Base-by-base conservation (phyloP, 176 grass and related monocot species). In the Oryza brachyantha region DNA sequence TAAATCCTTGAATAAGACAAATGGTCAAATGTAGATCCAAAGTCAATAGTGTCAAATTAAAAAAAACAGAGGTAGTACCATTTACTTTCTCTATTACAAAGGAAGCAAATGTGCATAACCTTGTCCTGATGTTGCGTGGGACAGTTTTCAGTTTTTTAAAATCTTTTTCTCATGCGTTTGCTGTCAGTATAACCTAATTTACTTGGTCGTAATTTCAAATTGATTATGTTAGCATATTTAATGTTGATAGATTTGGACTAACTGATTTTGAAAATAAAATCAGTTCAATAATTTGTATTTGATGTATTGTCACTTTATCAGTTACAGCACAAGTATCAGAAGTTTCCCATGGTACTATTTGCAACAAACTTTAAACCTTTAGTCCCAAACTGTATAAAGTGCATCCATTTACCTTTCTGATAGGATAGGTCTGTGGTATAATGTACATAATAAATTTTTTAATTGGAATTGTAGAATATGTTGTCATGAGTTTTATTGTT, bases 211-310 rank as follows among this genome's bases (percentile, higher is more conserved):
- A 70, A 38, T 79, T 73, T 79, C 31, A 72, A 57, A 34, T 63
- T 70, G 41, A 72, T 42, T 55, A 79, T 79, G 64, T 32, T 57
- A 85, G 41, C 32, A 72, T 39, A 63, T 68, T 64, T 64, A 64
- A 32, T 83, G 50, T 19, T 59, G 45, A 25, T 66, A 41, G 7
- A 83, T 58, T 75, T 58, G 34, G 32, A 66, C 24, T 39, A 83
- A 68, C 16, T 60, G 7, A 43, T 58, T 68, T 72, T 50, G 19
- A 60, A 26, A 81, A 81, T 8, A 26, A 81, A 81, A 8, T 37
- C 8, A 27, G 13, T 64, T 69, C 10, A 61, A 37, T 34, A 68
- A 19, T 75, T 68, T 64, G 21, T 63, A 21, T 50, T 29, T 65
- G 24, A 19, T 74, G 73, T 74, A 52, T 60, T 68, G 43, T 75